A percentile compares a stretch with the other conserved stretches of the same genome.
phyloP scores from a whole-genome alignment of 2,329 filamentous ascomycete genomes.

The Exophiala calicioides region DNA sequence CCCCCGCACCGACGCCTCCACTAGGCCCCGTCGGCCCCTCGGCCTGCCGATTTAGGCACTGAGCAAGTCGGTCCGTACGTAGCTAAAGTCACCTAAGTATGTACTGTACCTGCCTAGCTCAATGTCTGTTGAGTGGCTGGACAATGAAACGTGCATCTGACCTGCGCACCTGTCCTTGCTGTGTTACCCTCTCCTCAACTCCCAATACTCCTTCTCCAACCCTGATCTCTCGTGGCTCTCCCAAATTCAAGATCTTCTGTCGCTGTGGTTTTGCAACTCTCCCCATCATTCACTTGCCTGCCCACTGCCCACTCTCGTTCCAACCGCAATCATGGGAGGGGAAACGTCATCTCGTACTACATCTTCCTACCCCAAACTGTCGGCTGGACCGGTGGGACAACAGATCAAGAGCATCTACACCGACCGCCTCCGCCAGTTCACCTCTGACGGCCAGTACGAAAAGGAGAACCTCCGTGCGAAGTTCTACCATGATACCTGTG shows the following conservation, averaged over 20 bases:
- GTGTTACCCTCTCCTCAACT: background rate
- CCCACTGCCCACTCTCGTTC: background rate
- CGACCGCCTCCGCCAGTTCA: constrained; percentile 79
- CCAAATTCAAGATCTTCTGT: background rate
- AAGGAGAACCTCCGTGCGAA: constrained; percentile 75
- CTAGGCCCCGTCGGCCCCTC: no score
- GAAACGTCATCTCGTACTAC: constrained; percentile 39
- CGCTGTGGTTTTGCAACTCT: no score
- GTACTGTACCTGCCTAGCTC: background rate
- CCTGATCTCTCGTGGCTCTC: background rate
- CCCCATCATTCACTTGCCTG: background rate
- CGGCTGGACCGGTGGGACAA: constrained; percentile 64
- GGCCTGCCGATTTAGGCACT: no score
- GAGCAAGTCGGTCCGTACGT: no score
- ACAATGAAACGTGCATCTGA: constrained; percentile 1
- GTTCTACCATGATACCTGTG: constrained; percentile 67
- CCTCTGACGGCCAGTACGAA: constrained; percentile 77
- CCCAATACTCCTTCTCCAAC: constrained; percentile 1
- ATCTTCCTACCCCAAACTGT: constrained; percentile 52
- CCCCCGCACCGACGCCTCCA: no score
- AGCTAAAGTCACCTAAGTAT: no score
- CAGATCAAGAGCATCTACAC: constrained; percentile 83
- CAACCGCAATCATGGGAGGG: constrained; percentile 38
- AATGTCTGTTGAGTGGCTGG: background rate
- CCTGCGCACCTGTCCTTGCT: background rate